Conservation (phyloP, 2,329 filamentous ascomycete species). For the Aspergillus sp. region DNA sequence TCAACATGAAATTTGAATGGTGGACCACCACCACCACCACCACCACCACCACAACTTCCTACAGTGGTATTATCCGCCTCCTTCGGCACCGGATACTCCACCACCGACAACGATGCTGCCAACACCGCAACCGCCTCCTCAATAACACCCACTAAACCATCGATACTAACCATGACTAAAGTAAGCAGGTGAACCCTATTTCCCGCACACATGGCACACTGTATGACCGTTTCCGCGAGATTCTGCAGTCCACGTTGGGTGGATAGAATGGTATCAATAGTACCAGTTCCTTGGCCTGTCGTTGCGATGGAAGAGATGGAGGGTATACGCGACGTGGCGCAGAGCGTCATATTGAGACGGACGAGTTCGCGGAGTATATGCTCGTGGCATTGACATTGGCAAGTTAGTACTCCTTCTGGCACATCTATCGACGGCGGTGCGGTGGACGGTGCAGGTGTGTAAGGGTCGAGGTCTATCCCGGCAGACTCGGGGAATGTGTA, state of each 20-base stretch:
- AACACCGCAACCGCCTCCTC: slow-evolving; percentile 12
- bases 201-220: slow-evolving; percentile 20
- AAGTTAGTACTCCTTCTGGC: neutral
- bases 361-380: slow-evolving; percentile 17
- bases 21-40: neutral
- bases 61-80: slow-evolving; percentile 2
- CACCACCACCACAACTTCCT: neutral
- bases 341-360: slow-evolving; percentile 8
- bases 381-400: slow-evolving; percentile 19
- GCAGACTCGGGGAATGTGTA: neutral
- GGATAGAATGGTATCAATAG: slow-evolving; percentile 20
- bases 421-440: too few relatives aligned
- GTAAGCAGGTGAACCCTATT: slow-evolving; percentile 21
- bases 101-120: neutral
- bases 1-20: slow-evolving; percentile 17
- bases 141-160: slow-evolving; percentile 19
- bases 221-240: slow-evolving; percentile 21
- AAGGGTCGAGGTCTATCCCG: neutral
- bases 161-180: slow-evolving; percentile 23
- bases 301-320: neutral
- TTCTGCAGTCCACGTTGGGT: slow-evolving; percentile 21
- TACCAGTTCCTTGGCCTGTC: neutral
- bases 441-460: neutral
- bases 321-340: slow-evolving; percentile 9
- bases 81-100: neutral